phyloP scores from a whole-genome alignment of 192 early-diverging fungal genomes.

The Umbelopsis vinacea region DNA sequence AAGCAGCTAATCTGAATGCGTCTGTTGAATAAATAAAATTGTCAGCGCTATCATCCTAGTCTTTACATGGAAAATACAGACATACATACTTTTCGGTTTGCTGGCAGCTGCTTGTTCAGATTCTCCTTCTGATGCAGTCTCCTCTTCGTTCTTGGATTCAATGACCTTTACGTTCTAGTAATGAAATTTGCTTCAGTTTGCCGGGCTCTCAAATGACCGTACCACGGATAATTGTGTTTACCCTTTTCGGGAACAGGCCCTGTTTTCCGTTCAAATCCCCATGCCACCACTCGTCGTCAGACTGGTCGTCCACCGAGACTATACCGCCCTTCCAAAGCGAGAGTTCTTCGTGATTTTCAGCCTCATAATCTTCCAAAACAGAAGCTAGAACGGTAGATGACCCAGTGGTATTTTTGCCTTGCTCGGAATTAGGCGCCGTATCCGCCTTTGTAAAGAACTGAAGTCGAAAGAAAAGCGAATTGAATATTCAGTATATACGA shows the following conservation, averaged over 20 bases:
- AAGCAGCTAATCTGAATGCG: conserved; percentile 71
- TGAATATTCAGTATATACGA: not conserved
- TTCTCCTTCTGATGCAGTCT: not conserved
- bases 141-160: not conserved
- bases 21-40: not conserved
- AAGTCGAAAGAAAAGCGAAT: not conserved
- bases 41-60: not conserved
- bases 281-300: conserved; percentile 68
- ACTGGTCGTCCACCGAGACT: conserved; percentile 66
- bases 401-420: not conserved
- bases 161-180: not conserved
- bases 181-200: not conserved
- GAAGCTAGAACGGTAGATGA: conserved; percentile 67
- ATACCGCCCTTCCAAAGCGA: conserved; percentile 65
- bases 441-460: conserved; percentile 29
- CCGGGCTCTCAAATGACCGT: not conserved
- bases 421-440: not conserved
- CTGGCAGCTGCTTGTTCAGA: not conserved
- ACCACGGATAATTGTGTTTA: not conserved
- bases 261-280: conserved; percentile 68
- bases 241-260: conserved; percentile 61
- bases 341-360: conserved; percentile 63
- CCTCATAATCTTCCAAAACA: conserved; percentile 70
- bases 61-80: not conserved
- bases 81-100: not conserved